Evolutionary conservation across 805 yeast species (phyloP).

Genomic region (Teunomyces pallodes): DNA sequence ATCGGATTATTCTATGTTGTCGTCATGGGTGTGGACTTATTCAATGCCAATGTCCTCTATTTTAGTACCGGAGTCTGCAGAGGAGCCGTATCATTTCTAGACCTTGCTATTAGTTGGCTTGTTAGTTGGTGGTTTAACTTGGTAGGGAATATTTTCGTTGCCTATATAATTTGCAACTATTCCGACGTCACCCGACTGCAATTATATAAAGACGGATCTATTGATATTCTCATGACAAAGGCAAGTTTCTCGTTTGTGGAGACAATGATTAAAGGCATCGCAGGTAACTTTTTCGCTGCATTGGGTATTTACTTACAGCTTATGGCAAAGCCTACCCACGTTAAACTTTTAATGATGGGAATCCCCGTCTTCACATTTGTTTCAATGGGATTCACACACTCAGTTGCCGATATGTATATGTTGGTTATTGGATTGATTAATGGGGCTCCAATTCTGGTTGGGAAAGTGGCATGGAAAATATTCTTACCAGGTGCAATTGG

Average conservation of each 20-base stretch:
- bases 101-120: conserved; percentile 61
- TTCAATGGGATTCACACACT: conserved; percentile 74
- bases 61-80: conserved; percentile 67
- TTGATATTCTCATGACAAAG: conserved; percentile 44
- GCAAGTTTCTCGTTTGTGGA: conserved; percentile 50
- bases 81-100: conserved; percentile 66
- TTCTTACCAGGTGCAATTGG: conserved; percentile 72
- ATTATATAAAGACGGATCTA: conserved; percentile 47
- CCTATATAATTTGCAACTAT: conserved; percentile 59
- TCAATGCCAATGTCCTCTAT: conserved; percentile 70
- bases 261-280: conserved; percentile 66
- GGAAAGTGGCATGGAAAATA: conserved; percentile 67
- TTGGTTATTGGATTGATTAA: conserved; percentile 66
- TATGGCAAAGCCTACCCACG: conserved; percentile 78
- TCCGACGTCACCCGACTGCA: conserved; percentile 48
- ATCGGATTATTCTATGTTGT: conserved; percentile 76
- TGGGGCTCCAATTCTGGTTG: conserved; percentile 63
- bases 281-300: conserved; percentile 76
- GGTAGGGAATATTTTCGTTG: conserved; percentile 62
- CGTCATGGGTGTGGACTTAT: conserved; percentile 70
- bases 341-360: conserved; percentile 59
- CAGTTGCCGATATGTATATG: conserved; percentile 79
- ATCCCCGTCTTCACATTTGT: conserved; percentile 78
- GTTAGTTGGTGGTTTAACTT: conserved; percentile 68
- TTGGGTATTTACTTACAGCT: conserved; percentile 74